Percentiles rank a stretch among this genome's conserved stretches.
phyloP scores from a whole-genome alignment of 176 grass and related monocot genomes.

The Canna indica region DNA sequence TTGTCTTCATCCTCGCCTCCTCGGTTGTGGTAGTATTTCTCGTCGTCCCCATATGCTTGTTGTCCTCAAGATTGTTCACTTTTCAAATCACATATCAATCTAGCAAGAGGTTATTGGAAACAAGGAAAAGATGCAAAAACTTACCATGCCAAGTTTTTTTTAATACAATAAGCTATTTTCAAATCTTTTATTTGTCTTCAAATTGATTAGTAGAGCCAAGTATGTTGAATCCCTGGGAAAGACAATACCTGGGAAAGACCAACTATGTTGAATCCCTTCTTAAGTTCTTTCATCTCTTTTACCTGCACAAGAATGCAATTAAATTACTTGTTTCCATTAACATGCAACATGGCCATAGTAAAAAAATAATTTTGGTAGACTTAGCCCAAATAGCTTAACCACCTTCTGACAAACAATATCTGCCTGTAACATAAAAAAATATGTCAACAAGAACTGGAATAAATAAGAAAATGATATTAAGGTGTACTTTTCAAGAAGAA shows the following conservation, averaged over 20 bases:
- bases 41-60: no score
- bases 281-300: slow-evolving; percentile 71
- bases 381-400: slow-evolving; percentile 26
- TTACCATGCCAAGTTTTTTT: no score
- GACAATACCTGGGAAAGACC: slow-evolving; percentile 80
- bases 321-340: slow-evolving; percentile 13
- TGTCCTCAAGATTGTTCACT: no score
- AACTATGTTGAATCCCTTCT: slow-evolving; percentile 70
- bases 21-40: no score
- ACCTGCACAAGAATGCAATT: slow-evolving; percentile 47
- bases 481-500: slow-evolving; percentile 7
- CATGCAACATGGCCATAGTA: background rate
- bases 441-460: slow-evolving; percentile 6
- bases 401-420: slow-evolving; percentile 81
- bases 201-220: background rate
- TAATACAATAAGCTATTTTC: no score
- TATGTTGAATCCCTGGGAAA: slow-evolving; percentile 64
- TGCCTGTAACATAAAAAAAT: slow-evolving; percentile 37
- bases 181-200: no score
- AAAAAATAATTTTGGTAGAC: slow-evolving; percentile 21
- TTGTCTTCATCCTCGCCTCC: no score
- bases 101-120: background rate
- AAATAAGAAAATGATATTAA: slow-evolving; percentile 8
- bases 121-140: no score
- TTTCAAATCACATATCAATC: background rate